These are phyloP conservation scores for Daphne laureola DNA, from an alignment of 441 rosid species.

Conservation along the genomic window DNA sequence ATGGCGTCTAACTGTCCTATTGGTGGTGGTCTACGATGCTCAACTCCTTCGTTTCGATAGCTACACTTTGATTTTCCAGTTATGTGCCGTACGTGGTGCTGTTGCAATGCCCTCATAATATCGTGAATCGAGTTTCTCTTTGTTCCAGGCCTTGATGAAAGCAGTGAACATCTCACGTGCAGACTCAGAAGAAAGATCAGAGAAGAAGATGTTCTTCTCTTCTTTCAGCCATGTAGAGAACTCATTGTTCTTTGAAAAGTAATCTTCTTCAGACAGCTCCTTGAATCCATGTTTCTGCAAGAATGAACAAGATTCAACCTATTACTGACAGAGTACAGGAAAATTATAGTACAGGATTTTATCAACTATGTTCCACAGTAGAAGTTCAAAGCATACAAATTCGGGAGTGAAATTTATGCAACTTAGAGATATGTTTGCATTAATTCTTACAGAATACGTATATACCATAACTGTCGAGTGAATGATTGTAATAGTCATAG, in stretches of 20 bases:
- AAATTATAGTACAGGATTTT: neutral
- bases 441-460: no score
- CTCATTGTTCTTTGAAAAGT: conserved; percentile 84
- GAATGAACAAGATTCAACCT: conserved; percentile 8
- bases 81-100: conserved; percentile 75
- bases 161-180: conserved; percentile 54
- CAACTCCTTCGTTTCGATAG: neutral
- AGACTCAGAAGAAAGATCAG: conserved; percentile 74
- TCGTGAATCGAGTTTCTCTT: conserved; percentile 51
- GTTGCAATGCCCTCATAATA: conserved; percentile 81
- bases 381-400: neutral
- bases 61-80: conserved; percentile 56
- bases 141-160: conserved; percentile 74
- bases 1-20: no score
- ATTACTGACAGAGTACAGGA: neutral
- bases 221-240: conserved; percentile 90
- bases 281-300: conserved; percentile 48
- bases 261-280: conserved; percentile 74
- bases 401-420: neutral
- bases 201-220: conserved; percentile 58
- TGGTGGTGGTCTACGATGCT: no score
- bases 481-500: no score
- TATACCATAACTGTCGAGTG: no score
- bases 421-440: neutral
- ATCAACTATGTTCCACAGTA: neutral